Evolutionary conservation across 805 yeast genomes (phyloP).

Genomic region (Pichia phayaonensis): DNA sequence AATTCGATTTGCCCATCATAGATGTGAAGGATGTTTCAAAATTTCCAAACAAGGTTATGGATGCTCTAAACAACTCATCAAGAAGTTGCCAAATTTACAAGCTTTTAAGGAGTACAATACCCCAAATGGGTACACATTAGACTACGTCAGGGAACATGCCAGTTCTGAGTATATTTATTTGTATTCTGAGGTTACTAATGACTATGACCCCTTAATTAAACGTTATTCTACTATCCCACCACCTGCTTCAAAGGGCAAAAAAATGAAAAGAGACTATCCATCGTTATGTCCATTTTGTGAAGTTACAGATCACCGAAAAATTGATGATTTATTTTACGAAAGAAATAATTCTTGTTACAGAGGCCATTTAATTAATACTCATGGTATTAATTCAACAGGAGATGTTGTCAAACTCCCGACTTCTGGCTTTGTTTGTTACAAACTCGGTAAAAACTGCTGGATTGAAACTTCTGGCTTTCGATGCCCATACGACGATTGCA

Average conservation of each 20-base stretch:
- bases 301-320: background rate
- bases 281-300: slow-evolving; percentile 10
- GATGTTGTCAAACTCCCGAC: slow-evolving; percentile 6
- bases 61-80: slow-evolving; percentile 4
- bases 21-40: slow-evolving; percentile 6
- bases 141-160: slow-evolving; percentile 1
- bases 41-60: slow-evolving; percentile 5
- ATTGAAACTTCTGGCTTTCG: slow-evolving; percentile 1
- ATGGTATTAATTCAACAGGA: slow-evolving; percentile 12
- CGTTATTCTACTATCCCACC: slow-evolving; percentile 3
- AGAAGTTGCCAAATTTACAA: slow-evolving; percentile 2
- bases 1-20: background rate
- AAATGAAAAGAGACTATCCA: slow-evolving; percentile 8
- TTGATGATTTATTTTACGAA: slow-evolving; percentile 11
- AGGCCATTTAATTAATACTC: slow-evolving; percentile 15
- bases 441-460: slow-evolving; percentile 9
- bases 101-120: slow-evolving; percentile 8
- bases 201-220: slow-evolving; percentile 9
- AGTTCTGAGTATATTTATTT: slow-evolving; percentile 7
- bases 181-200: background rate
- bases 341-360: slow-evolving; percentile 14
- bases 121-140: slow-evolving; percentile 6
- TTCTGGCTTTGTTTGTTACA: slow-evolving; percentile 5
- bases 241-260: slow-evolving; percentile 5
- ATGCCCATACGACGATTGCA: slow-evolving; percentile 9